phyloP scores from a whole-genome alignment of 1,139 yeast species.

The Schwanniomyces etchellsii region DNA sequence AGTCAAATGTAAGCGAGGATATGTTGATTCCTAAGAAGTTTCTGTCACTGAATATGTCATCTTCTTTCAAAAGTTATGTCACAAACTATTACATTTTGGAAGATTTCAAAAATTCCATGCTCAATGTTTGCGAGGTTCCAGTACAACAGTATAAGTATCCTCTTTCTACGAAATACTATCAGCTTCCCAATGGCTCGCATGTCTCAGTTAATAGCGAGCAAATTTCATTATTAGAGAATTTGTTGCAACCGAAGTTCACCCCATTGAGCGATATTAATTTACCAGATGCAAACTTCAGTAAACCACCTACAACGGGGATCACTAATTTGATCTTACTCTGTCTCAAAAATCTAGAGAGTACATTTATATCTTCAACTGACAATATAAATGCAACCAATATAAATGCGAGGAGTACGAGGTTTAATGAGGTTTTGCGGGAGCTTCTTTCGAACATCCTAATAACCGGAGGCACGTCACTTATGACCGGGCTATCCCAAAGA shows the following conservation, averaged over 20 bases:
- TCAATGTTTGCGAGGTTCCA: constrained; percentile 25
- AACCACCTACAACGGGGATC: constrained; percentile 37
- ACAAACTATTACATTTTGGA: constrained; percentile 34
- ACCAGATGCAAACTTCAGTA: constrained; percentile 34
- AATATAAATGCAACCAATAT: constrained; percentile 13
- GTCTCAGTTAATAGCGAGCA: constrained; percentile 38
- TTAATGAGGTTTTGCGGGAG: constrained; percentile 36
- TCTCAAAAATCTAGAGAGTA: constrained; percentile 30
- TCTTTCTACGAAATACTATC: constrained; percentile 29
- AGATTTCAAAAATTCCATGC: constrained; percentile 45
- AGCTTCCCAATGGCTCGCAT: constrained; percentile 41
- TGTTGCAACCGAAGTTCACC: constrained; percentile 49
- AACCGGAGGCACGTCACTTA: constrained; percentile 60
- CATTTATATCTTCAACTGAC: constrained; percentile 21
- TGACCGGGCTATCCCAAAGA: constrained; percentile 58
- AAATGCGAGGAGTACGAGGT: constrained; percentile 26
- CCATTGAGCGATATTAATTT: constrained; percentile 23
- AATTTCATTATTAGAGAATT: constrained; percentile 42
- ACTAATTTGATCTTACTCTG: constrained; percentile 34
- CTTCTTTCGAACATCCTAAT: constrained; percentile 56
- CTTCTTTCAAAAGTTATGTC: constrained; percentile 45
- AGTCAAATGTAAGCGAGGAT: constrained; percentile 20
- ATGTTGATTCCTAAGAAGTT: constrained; percentile 24
- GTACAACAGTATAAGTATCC: constrained; percentile 10
- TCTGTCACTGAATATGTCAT: constrained; percentile 17